phyloP scores from a whole-genome alignment of 2,329 filamentous ascomycete genomes.

The Sporothrix phasma region DNA sequence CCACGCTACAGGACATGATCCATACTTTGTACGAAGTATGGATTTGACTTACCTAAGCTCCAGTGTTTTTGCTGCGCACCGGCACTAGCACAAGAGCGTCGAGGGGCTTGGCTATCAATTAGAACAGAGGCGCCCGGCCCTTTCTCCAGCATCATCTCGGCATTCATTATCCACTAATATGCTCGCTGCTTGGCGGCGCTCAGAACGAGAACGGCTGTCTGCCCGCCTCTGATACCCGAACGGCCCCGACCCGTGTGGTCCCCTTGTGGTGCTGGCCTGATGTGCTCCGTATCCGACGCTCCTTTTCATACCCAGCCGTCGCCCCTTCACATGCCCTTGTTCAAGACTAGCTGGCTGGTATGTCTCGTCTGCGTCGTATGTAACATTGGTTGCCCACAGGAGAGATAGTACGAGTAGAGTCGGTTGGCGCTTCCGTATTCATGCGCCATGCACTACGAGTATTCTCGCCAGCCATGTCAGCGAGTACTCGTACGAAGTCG shows the following conservation, averaged over 20 bases:
- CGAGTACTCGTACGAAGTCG: neutral
- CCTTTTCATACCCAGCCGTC: too few relatives aligned
- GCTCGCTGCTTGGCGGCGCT: neutral
- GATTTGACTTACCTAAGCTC: too few relatives aligned
- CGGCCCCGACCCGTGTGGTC: neutral
- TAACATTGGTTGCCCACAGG: too few relatives aligned
- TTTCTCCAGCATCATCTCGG: neutral
- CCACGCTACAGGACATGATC: neutral
- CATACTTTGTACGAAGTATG: too few relatives aligned
- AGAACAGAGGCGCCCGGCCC: neutral
- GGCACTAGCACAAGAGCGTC: neutral
- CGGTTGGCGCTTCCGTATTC: slow-evolving; percentile 3
- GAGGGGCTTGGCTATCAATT: neutral
- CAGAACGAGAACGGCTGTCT: too few relatives aligned
- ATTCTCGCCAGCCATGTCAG: neutral
- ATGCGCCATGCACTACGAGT: neutral
- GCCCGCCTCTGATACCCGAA: too few relatives aligned
- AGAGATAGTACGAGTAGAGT: too few relatives aligned
- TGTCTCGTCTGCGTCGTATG: too few relatives aligned
- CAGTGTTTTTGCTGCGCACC: neutral
- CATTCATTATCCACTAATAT: neutral
- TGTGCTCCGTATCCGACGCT: neutral
- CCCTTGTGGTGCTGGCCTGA: neutral
- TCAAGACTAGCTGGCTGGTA: neutral
- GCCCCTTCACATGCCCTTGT: neutral